These are phyloP conservation scores for Senecio squalidus DNA, from an alignment of 140 eudicot genomes.

Conservation along the genomic window DNA sequence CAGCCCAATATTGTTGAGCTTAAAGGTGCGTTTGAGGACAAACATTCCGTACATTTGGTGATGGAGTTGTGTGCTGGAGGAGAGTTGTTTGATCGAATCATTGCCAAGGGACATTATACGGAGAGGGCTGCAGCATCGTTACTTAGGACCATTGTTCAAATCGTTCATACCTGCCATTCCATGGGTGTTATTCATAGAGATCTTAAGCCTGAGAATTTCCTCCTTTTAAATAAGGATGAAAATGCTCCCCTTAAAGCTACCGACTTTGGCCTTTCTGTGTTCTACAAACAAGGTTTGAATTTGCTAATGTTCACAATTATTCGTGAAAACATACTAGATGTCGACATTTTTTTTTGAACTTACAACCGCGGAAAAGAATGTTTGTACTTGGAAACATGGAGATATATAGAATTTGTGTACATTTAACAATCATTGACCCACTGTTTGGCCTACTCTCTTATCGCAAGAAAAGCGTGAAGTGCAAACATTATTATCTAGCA, in stretches of 20 bases:
- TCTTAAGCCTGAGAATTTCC: conserved; percentile 95
- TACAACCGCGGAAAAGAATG: too few relatives aligned
- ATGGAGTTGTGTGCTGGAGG: conserved; percentile 99
- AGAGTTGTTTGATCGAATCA: conserved; percentile 86
- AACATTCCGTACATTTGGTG: conserved; percentile 87
- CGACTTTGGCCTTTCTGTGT: conserved; percentile 86
- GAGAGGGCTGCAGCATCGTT: conserved; percentile 89
- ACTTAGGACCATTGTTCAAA: conserved; percentile 83
- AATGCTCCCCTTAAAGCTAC: conserved; percentile 84
- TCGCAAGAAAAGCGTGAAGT: too few relatives aligned
- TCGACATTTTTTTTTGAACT: too few relatives aligned
- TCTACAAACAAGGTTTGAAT: conserved; percentile 81
- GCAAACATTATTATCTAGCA: too few relatives aligned
- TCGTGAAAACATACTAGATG: too few relatives aligned
- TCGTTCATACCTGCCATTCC: conserved; percentile 92
- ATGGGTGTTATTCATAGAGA: conserved; percentile 97
- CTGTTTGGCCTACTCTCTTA: too few relatives aligned
- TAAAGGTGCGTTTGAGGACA: conserved; percentile 93
- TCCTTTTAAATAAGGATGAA: conserved; percentile 76
- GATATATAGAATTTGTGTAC: too few relatives aligned
- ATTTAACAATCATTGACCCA: too few relatives aligned
- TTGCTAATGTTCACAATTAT: too few relatives aligned
- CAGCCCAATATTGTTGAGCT: conserved; percentile 83
- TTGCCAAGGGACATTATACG: conserved; percentile 84
- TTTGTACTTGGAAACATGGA: too few relatives aligned